These are phyloP conservation scores for Penicillium italicum DNA, from an alignment of 2,329 filamentous ascomycete species.

Conservation along the genomic window DNA sequence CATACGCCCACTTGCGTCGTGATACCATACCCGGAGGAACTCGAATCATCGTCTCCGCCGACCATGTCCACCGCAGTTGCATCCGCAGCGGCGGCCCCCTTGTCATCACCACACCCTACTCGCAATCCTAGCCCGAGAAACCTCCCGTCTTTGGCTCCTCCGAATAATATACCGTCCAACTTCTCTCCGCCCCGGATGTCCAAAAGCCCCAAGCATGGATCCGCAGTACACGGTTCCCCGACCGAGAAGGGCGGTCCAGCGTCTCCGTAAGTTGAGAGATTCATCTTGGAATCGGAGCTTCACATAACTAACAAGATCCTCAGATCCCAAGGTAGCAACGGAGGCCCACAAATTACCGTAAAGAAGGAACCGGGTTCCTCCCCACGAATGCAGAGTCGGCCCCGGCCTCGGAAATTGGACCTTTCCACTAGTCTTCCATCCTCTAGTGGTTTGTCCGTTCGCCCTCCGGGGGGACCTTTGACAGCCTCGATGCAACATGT, in stretches of 20 bases:
- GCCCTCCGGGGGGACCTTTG: constrained; percentile 64
- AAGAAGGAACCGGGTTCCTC: constrained; percentile 90
- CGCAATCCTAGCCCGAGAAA: constrained; percentile 45
- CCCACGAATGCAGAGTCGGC: constrained; percentile 62
- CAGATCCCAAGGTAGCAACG: constrained; percentile 41
- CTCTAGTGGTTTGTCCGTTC: constrained; percentile 54
- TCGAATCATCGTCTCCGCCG: constrained; percentile 5
- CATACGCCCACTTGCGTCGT: background rate
- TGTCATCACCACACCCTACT: constrained; percentile 44
- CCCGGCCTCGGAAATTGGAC: constrained; percentile 46
- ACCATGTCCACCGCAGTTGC: constrained; percentile 50
- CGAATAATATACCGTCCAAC: constrained; percentile 23
- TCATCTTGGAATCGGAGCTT: background rate
- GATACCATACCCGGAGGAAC: background rate
- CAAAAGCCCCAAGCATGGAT: constrained; percentile 34
- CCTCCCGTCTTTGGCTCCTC: constrained; percentile 34
- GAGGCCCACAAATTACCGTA: constrained; percentile 77
- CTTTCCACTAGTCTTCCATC: constrained; percentile 44
- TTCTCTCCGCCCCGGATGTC: constrained; percentile 35
- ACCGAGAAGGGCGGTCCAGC: constrained; percentile 39
- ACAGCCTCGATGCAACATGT: constrained; percentile 86
- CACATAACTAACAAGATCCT: background rate
- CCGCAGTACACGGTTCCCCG: constrained; percentile 31
- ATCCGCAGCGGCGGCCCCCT: constrained; percentile 42
- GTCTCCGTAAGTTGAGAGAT: constrained; percentile 47